Evolutionary conservation across 768 basidiomycete genomes (phyloP).

Genomic region (Tricholoma hemisulphureum): DNA sequence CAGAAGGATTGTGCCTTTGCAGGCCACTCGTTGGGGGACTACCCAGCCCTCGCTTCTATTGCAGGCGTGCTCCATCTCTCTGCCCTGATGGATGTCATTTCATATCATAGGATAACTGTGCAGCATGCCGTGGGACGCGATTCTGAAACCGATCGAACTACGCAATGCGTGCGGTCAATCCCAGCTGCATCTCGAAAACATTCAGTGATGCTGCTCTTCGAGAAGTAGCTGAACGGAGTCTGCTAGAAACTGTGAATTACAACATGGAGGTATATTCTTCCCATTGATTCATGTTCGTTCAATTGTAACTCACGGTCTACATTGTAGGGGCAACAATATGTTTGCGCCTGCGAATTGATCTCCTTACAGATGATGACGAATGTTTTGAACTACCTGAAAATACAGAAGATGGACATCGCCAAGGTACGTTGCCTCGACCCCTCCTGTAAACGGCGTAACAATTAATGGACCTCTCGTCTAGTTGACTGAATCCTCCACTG

Average conservation of each 20-base stretch:
- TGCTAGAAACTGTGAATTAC: slow-evolving; percentile 98
- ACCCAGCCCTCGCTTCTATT: slow-evolving; percentile 96
- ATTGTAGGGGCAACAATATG: slow-evolving; percentile 99
- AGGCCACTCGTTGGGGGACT: slow-evolving; percentile 97
- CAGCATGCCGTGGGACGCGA: slow-evolving; percentile 98
- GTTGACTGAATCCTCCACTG: slow-evolving; percentile 82
- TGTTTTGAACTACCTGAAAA: slow-evolving; percentile 93
- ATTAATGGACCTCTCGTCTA: slow-evolving; percentile 27
- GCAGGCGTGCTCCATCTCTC: slow-evolving; percentile 96
- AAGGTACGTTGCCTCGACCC: slow-evolving; percentile 60
- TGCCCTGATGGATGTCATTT: slow-evolving; percentile 94
- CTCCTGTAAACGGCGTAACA: neutral
- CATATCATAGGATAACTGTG: slow-evolving; percentile 99
- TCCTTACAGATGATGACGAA: slow-evolving; percentile 93
- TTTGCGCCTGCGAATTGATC: slow-evolving; percentile 94
- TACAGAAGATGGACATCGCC: slow-evolving; percentile 91
- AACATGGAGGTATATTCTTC: slow-evolving; percentile 71
- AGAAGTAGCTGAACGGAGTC: slow-evolving; percentile 90
- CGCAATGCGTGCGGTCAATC: slow-evolving; percentile 98
- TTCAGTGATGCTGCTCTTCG: slow-evolving; percentile 96
- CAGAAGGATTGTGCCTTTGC: slow-evolving; percentile 93
- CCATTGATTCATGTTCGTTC: neutral
- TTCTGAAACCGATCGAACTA: slow-evolving; percentile 91
- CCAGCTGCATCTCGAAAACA: slow-evolving; percentile 87
- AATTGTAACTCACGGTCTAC: slow-evolving; percentile 7